Evolutionary conservation across 306 rosid species (phyloP).

Genomic region (Ochetophila trinervis): DNA sequence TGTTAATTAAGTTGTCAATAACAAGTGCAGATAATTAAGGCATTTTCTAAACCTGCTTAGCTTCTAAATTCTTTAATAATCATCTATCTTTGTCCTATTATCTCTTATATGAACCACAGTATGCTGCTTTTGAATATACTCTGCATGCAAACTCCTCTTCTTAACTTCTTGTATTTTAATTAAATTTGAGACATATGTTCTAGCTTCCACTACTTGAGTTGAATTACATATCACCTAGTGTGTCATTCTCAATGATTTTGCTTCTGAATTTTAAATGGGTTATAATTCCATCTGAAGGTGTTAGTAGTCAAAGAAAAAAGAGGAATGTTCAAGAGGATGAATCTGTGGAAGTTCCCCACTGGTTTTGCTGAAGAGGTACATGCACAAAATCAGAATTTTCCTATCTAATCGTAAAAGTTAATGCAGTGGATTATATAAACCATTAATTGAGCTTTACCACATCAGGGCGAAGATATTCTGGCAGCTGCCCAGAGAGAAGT

Average conservation of each 20-base stretch:
- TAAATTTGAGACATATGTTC: too few species aligned
- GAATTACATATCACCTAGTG: too few species aligned
- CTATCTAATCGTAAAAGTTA: conserved; percentile 1
- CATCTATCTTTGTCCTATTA: too few species aligned
- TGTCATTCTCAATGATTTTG: not conserved
- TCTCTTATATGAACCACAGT: too few species aligned
- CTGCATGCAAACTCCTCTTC: too few species aligned
- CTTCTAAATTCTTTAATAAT: not conserved
- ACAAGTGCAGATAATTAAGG: not conserved
- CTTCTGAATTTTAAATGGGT: conserved; percentile 3
- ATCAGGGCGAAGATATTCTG: conserved; percentile 80
- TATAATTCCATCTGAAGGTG: conserved; percentile 34
- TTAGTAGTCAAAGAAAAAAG: conserved; percentile 82
- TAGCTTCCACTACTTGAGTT: too few species aligned
- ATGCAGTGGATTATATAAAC: conserved; percentile 11
- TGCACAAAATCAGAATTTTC: not conserved
- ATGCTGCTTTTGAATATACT: too few species aligned
- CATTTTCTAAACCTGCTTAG: not conserved
- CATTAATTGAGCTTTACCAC: conserved; percentile 13
- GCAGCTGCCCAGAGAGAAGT: conserved; percentile 82
- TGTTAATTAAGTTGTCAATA: not conserved
- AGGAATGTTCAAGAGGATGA: conserved; percentile 54
- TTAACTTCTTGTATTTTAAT: too few species aligned
- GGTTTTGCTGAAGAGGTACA: conserved; percentile 80
- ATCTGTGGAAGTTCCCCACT: conserved; percentile 83